Evolutionary conservation across 2,329 filamentous ascomycete genomes (phyloP).

Genomic region (Zasmidium cellare): DNA sequence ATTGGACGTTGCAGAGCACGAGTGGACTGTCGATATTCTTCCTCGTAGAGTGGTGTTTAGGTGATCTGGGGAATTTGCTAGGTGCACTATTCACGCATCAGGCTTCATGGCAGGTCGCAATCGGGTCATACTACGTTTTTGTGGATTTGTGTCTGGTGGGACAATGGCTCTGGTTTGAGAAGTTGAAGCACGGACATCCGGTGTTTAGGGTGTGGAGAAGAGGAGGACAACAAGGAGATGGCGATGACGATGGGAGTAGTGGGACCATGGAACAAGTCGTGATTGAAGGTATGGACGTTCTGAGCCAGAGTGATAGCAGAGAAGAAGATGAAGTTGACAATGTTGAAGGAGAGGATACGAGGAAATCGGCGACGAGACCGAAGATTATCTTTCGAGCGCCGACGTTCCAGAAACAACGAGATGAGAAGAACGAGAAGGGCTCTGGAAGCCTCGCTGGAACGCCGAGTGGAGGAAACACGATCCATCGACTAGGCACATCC

Average conservation of each 20-base stretch:
- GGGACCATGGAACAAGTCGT: constrained; percentile 30
- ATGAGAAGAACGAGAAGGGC: constrained; percentile 28
- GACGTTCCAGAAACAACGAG: constrained; percentile 28
- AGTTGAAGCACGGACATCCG: constrained; percentile 52
- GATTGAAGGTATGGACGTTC: constrained; percentile 33
- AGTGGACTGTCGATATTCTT: constrained; percentile 67
- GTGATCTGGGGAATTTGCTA: constrained; percentile 63
- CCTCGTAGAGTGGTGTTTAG: constrained; percentile 65
- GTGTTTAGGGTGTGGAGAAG: constrained; percentile 38
- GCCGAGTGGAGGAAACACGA: constrained; percentile 24
- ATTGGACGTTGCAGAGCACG: constrained; percentile 63
- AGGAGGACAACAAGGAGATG: constrained; percentile 11
- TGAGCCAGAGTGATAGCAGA: constrained; percentile 11
- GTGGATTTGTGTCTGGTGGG: constrained; percentile 63
- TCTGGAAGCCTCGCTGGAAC: constrained; percentile 22
- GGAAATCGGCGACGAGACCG: constrained; percentile 22
- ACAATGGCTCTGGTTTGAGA: constrained; percentile 68
- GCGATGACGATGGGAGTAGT: constrained; percentile 17
- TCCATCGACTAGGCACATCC: constrained; percentile 30
- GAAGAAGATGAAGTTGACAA: constrained; percentile 12
- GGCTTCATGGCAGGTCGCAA: constrained; percentile 65
- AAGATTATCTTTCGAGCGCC: constrained; percentile 33
- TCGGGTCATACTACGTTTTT: constrained; percentile 65
- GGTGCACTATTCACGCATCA: constrained; percentile 65
- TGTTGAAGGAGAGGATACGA: constrained; percentile 13